A percentile compares a stretch with the other conserved stretches of the same genome.
Evolutionary conservation across 2,329 filamentous ascomycete genomes (phyloP).

Genomic region (Blumeria graminis): DNA sequence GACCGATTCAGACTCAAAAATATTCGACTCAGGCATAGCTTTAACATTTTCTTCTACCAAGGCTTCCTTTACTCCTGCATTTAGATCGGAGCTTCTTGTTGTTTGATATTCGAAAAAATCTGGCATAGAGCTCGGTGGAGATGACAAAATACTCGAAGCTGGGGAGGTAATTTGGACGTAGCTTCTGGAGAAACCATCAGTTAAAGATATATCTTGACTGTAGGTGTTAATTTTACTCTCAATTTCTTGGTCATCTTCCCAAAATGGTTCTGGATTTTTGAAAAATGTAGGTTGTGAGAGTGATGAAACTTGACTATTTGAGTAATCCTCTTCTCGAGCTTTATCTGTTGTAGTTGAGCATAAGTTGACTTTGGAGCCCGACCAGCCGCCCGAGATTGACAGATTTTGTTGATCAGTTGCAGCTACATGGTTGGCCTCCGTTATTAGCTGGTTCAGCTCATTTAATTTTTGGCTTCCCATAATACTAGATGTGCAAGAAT

Average conservation of each 20-base stretch:
- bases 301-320: constrained; percentile 1
- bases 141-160: constrained; percentile 12
- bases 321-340: background rate
- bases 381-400: no score
- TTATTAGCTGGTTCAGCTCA: no score
- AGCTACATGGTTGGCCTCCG: no score
- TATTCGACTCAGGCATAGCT: background rate
- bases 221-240: background rate
- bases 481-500: no score
- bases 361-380: no score
- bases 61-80: background rate
- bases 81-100: background rate
- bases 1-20: background rate
- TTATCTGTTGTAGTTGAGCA: no score
- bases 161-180: constrained; percentile 18
- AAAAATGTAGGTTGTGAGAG: constrained; percentile 4
- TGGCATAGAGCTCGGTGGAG: constrained; percentile 4
- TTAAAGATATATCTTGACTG: background rate
- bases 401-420: no score
- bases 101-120: background rate
- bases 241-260: constrained; percentile 1
- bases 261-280: constrained; percentile 5
- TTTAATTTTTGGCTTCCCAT: no score
- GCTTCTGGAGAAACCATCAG: constrained; percentile 18
- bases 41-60: background rate